Conservation (phyloP, 2,329 filamentous ascomycete genomes). For the Aspergillus pseudoglaucus region DNA sequence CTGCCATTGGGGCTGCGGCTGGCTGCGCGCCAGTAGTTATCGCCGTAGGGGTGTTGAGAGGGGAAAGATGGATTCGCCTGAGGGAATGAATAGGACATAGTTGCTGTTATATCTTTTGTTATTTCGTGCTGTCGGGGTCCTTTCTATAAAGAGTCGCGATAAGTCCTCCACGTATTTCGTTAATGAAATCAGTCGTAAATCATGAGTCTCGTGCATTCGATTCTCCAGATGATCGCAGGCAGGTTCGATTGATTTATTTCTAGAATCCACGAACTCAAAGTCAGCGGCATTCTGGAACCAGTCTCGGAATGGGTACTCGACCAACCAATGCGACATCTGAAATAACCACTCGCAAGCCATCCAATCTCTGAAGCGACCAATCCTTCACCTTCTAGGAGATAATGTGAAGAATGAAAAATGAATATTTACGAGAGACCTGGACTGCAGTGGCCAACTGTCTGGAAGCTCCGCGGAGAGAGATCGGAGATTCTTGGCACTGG, state of each 20-base stretch:
- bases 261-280: background rate
- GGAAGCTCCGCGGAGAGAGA: no score
- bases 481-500: no score
- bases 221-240: no score
- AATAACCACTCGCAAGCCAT: background rate
- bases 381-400: background rate
- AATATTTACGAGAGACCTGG: no score
- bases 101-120: slow-evolving; percentile 1
- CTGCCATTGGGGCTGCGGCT: slow-evolving; percentile 28
- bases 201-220: background rate
- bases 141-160: background rate
- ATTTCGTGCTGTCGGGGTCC: background rate
- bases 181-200: background rate
- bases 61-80: slow-evolving; percentile 63
- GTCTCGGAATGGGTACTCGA: background rate
- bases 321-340: background rate
- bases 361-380: background rate
- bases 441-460: no score
- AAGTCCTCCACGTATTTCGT: background rate
- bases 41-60: slow-evolving; percentile 58
- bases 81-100: slow-evolving; percentile 56
- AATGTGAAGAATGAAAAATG: background rate
- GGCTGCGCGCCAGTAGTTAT: slow-evolving; percentile 55
- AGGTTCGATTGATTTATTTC: no score
- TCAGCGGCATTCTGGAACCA: background rate